Evolutionary conservation across 306 rosid species (phyloP).

Genomic region (Senna siamea): DNA sequence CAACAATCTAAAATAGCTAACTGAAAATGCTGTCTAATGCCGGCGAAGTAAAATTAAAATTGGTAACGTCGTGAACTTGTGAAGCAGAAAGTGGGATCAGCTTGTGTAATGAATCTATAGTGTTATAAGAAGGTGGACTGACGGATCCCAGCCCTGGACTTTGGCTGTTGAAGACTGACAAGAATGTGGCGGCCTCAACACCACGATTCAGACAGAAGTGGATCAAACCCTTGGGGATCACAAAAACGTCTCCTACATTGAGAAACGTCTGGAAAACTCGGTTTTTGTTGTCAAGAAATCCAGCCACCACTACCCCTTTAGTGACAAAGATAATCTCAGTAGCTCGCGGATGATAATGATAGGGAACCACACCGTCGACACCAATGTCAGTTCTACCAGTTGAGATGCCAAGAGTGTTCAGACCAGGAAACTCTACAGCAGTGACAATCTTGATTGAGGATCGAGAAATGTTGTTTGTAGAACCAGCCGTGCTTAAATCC

Average conservation of each 20-base stretch:
- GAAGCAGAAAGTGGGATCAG: slow-evolving; percentile 46
- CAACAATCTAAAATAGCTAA: slow-evolving; percentile 16
- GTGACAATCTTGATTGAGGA: slow-evolving; percentile 58
- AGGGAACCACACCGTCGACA: slow-evolving; percentile 50
- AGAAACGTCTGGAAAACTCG: slow-evolving; percentile 52
- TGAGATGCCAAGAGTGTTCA: slow-evolving; percentile 84
- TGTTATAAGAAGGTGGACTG: slow-evolving; percentile 40
- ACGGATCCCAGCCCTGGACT: slow-evolving; percentile 64
- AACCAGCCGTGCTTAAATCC: slow-evolving; percentile 44
- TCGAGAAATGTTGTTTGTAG: slow-evolving; percentile 44
- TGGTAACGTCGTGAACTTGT: slow-evolving; percentile 24
- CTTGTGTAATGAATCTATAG: slow-evolving; percentile 44
- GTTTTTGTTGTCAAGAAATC: slow-evolving; percentile 70
- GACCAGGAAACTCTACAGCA: slow-evolving; percentile 65
- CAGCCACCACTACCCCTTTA: slow-evolving; percentile 59
- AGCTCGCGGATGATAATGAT: slow-evolving; percentile 84
- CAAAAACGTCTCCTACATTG: slow-evolving; percentile 68
- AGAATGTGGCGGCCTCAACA: slow-evolving; percentile 48
- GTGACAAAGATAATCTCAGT: slow-evolving; percentile 70
- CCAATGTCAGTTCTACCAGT: slow-evolving; percentile 63
- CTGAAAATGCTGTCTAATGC: slow-evolving; percentile 40
- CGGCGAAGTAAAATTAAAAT: slow-evolving; percentile 15
- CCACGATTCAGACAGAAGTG: slow-evolving; percentile 66
- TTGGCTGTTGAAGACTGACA: slow-evolving; percentile 76
- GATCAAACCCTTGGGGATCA: slow-evolving; percentile 78